phyloP scores from a whole-genome alignment of 1,284 basidiomycete genomes.

The Malassezia pachydermatis region DNA sequence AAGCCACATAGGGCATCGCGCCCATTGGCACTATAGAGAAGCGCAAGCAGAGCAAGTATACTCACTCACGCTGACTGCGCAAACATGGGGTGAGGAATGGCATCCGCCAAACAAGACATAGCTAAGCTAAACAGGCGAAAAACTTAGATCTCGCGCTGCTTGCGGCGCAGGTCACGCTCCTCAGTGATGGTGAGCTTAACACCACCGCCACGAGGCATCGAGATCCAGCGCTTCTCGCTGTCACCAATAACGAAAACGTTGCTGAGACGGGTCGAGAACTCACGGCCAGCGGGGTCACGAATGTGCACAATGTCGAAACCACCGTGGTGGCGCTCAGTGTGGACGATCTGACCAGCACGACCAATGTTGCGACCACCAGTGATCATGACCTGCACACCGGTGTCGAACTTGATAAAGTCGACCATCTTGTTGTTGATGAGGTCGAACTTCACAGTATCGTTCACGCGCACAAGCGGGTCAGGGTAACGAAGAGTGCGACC shows the following conservation, averaged over 20 bases:
- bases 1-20: neutral
- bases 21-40: too few species aligned
- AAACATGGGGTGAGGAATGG: too few species aligned
- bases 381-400: slow-evolving; percentile 92
- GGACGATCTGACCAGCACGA: slow-evolving; percentile 85
- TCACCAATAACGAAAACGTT: slow-evolving; percentile 98
- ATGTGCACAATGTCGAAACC: slow-evolving; percentile 83
- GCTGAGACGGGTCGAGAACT: slow-evolving; percentile 61
- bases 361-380: slow-evolving; percentile 99
- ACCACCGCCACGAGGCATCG: slow-evolving; percentile 95
- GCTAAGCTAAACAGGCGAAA: neutral
- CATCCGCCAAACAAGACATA: too few species aligned
- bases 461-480: slow-evolving; percentile 86
- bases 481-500: slow-evolving; percentile 99
- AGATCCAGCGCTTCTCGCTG: slow-evolving; percentile 90
- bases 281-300: slow-evolving; percentile 86
- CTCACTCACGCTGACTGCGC: too few species aligned
- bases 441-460: slow-evolving; percentile 97
- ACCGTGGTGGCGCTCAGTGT: slow-evolving; percentile 92
- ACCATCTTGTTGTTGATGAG: slow-evolving; percentile 87
- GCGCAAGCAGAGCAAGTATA: too few species aligned
- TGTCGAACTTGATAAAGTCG: slow-evolving; percentile 91
- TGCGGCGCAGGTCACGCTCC: slow-evolving; percentile 49
- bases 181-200: slow-evolving; percentile 63
- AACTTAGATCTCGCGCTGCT: slow-evolving; percentile 29